Evolutionary conservation across 73 alveolate species (phyloP).

Genomic region (Symbiodinium pilosum): DNA sequence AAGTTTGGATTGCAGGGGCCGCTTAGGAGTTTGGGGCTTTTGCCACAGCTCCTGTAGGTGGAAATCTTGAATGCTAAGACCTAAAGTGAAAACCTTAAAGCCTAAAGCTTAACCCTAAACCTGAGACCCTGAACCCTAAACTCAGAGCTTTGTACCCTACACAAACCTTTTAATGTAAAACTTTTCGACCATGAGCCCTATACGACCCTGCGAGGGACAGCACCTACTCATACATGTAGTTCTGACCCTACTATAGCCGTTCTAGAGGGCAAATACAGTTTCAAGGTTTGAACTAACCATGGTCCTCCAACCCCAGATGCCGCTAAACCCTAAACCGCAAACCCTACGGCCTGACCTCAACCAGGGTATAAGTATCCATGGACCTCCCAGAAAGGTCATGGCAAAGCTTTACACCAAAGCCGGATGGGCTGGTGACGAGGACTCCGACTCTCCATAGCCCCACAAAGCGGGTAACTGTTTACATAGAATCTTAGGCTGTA

Average conservation of each 20-base stretch:
- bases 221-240: too few relatives aligned
- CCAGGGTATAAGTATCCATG: too few relatives aligned
- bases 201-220: too few relatives aligned
- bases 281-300: too few relatives aligned
- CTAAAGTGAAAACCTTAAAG: neutral
- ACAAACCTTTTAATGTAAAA: neutral
- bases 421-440: slow-evolving; percentile 30
- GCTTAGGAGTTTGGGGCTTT: too few relatives aligned
- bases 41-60: too few relatives aligned
- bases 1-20: too few relatives aligned
- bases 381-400: neutral
- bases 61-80: too few relatives aligned
- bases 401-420: neutral
- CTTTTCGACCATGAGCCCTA: neutral
- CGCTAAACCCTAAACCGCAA: neutral
- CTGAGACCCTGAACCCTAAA: neutral
- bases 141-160: neutral
- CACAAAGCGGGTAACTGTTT: neutral
- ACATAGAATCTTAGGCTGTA: neutral
- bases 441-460: neutral
- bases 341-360: neutral
- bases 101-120: neutral
- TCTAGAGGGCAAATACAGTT: too few relatives aligned
- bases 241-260: too few relatives aligned
- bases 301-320: neutral